These are phyloP conservation scores for Exserohilum rostratum DNA, from an alignment of 2,329 filamentous ascomycete species.

Conservation along the genomic window DNA sequence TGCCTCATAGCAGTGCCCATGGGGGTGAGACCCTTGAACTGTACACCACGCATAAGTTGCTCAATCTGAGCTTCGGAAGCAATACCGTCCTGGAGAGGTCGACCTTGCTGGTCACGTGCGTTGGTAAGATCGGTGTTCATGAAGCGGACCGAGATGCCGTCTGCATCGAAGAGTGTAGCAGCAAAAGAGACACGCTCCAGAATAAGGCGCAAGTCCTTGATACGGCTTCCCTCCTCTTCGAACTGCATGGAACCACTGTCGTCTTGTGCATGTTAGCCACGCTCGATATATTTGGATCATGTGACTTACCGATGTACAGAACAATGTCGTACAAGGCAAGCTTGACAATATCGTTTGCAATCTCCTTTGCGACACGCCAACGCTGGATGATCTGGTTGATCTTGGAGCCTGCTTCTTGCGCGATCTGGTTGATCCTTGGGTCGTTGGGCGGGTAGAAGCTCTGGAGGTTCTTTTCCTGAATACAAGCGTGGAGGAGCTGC, in stretches of 20 bases:
- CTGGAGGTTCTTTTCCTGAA: conserved; percentile 66
- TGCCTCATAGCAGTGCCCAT: conserved; percentile 67
- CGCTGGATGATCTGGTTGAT: conserved; percentile 62
- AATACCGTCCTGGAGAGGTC: conserved; percentile 60
- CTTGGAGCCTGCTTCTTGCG: conserved; percentile 55
- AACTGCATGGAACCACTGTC: conserved; percentile 74
- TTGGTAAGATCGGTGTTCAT: conserved; percentile 65
- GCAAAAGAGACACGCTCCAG: conserved; percentile 67
- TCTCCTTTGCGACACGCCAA: conserved; percentile 64
- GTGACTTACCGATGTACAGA: conserved; percentile 59
- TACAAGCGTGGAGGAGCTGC: conserved; percentile 60
- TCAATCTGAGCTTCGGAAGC: conserved; percentile 64
- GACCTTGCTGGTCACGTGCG: conserved; percentile 33
- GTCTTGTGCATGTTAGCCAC: conserved; percentile 50
- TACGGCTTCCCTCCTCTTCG: conserved; percentile 69
- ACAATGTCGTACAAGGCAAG: conserved; percentile 67
- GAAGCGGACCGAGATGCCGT: conserved; percentile 71
- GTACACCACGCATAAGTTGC: conserved; percentile 62
- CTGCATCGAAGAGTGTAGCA: conserved; percentile 71
- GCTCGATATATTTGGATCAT: not conserved
- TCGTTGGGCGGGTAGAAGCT: conserved; percentile 64
- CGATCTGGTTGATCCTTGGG: conserved; percentile 58
- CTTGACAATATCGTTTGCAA: conserved; percentile 68
- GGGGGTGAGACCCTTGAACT: conserved; percentile 70
- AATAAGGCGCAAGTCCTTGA: conserved; percentile 70